A percentile compares a stretch with the other conserved stretches of the same genome.
phyloP scores from a whole-genome alignment of 116 monocot genomes.

The Zostera marina region DNA sequence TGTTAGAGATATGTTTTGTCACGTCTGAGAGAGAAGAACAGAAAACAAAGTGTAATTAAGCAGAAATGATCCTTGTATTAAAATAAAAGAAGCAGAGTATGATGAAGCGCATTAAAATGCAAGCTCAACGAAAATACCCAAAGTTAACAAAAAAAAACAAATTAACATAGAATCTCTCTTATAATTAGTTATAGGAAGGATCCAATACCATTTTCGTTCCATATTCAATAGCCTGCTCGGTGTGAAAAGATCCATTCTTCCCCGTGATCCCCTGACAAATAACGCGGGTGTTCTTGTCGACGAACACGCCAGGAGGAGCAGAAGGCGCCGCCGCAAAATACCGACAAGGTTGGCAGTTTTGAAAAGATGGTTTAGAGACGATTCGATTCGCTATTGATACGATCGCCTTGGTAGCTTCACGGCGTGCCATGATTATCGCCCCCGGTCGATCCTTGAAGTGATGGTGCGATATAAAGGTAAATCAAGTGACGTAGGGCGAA shows the following conservation, averaged over 20 bases:
- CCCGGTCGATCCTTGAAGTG: neutral
- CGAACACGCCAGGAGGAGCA: constrained; percentile 72
- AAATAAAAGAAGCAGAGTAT: too few species aligned
- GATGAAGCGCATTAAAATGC: too few species aligned
- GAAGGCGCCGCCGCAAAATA: constrained; percentile 40
- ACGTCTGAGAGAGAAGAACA: neutral
- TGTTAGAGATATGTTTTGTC: too few species aligned
- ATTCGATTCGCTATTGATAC: constrained; percentile 4
- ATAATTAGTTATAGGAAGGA: neutral
- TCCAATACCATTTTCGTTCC: constrained; percentile 86
- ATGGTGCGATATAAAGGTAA: neutral
- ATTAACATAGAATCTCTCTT: too few species aligned
- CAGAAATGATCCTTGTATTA: neutral
- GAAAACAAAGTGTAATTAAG: neutral
- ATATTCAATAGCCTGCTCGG: constrained; percentile 99
- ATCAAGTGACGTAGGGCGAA: too few species aligned
- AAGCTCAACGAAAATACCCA: neutral
- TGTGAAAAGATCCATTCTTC: constrained; percentile 98
- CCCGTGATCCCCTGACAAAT: constrained; percentile 99
- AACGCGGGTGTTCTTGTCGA: constrained; percentile 94
- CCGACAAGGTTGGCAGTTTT: constrained; percentile 19
- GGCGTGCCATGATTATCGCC: constrained; percentile 10
- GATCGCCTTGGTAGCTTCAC: constrained; percentile 7
- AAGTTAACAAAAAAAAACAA: neutral
- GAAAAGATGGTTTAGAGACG: neutral